Percentiles rank a stretch among this genome's conserved stretches.
Conservation (phyloP, 1,284 basidiomycete genomes). For the Leccinum pachyderme region DNA sequence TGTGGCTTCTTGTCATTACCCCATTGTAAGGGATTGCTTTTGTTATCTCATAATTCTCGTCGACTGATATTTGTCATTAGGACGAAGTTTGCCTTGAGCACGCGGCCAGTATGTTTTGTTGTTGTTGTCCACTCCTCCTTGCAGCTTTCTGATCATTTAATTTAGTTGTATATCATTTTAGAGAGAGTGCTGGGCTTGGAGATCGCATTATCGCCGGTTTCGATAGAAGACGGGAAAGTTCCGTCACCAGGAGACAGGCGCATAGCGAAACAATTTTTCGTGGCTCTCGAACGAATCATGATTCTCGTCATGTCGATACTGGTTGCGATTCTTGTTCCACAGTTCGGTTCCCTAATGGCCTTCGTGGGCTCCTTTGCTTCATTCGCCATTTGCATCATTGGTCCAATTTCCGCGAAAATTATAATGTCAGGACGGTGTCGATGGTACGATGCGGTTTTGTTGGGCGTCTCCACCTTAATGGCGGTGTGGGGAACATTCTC, state of each 20-base stretch:
- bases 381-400: conserved; percentile 81
- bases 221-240: conserved; percentile 36
- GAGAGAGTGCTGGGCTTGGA: conserved; percentile 75
- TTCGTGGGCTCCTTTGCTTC: conserved; percentile 87
- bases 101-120: conserved; percentile 65
- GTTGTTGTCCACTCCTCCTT: not conserved
- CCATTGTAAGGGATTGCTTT: conserved; percentile 54
- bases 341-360: conserved; percentile 88
- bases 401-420: conserved; percentile 68
- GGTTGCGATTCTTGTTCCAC: conserved; percentile 78
- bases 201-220: conserved; percentile 35
- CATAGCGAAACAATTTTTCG: conserved; percentile 44
- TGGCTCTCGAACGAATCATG: conserved; percentile 56
- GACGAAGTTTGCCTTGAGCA: conserved; percentile 86
- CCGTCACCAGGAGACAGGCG: conserved; percentile 12
- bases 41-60: not conserved
- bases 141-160: conserved; percentile 4
- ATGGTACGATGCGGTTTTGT: conserved; percentile 52
- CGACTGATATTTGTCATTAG: conserved; percentile 34
- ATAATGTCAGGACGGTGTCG: conserved; percentile 51
- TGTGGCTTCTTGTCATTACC: conserved; percentile 90
- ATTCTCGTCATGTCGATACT: conserved; percentile 62
- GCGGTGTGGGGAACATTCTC: conserved; percentile 78
- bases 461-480: conserved; percentile 62
- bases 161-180: conserved; percentile 73